Evolutionary conservation across 352 stramenopile species (phyloP).

Genomic region (Elongisporangium senticosum): DNA sequence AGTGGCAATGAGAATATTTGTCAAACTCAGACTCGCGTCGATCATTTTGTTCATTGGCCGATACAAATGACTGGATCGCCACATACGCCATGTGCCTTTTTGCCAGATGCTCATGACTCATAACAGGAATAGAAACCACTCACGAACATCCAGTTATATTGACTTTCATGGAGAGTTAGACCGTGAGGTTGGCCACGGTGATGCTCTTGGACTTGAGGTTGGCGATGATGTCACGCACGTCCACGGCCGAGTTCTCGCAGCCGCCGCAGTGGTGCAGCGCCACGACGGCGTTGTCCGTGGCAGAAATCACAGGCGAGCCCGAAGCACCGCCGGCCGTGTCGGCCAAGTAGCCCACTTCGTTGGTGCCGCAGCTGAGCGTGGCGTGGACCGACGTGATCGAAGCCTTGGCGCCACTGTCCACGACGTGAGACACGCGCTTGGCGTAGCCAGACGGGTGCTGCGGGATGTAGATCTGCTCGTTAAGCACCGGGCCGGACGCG

Average conservation of each 20-base stretch:
- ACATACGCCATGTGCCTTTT: no score
- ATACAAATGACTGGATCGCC: no score
- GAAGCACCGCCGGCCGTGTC: slow-evolving; percentile 73
- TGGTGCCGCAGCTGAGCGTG: slow-evolving; percentile 33
- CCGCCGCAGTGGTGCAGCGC: slow-evolving; percentile 73
- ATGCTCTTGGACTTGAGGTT: slow-evolving; percentile 30
- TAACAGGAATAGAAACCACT: background rate
- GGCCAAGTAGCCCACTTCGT: slow-evolving; percentile 65
- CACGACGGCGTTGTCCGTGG: slow-evolving; percentile 54
- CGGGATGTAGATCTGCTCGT: slow-evolving; percentile 68
- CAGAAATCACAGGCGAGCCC: slow-evolving; percentile 53
- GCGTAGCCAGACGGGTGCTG: slow-evolving; percentile 57
- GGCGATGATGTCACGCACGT: slow-evolving; percentile 39
- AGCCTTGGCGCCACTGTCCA: slow-evolving; percentile 22
- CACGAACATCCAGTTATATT: background rate
- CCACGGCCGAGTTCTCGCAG: slow-evolving; percentile 64
- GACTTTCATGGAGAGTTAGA: slow-evolving; percentile 3
- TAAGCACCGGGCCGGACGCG: slow-evolving; percentile 28
- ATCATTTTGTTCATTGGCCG: no score
- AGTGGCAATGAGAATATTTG: no score
- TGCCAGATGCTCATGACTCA: no score
- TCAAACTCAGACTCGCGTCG: no score
- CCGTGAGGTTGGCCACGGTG: slow-evolving; percentile 16
- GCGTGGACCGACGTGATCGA: slow-evolving; percentile 30
- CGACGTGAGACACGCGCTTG: slow-evolving; percentile 28